A percentile compares a stretch with the other conserved stretches of the same genome.
Evolutionary conservation across 1,284 basidiomycete species (phyloP).

Genomic region (Somion occarium): DNA sequence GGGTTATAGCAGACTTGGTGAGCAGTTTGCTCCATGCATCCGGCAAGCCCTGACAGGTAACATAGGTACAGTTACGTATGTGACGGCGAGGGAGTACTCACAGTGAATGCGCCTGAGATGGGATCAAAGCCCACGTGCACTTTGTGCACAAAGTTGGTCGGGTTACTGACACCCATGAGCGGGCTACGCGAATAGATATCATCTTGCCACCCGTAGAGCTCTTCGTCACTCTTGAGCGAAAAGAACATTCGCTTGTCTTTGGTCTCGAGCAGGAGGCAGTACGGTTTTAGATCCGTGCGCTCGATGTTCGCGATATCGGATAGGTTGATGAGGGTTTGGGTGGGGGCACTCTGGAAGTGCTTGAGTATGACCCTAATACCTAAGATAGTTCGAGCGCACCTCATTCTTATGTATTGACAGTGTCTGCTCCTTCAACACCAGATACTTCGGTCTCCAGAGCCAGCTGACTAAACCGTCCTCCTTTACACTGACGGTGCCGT

Average conservation of each 20-base stretch:
- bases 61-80: neutral
- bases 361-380: conserved; percentile 50
- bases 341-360: conserved; percentile 28
- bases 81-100: conserved; percentile 31
- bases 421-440: conserved; percentile 79
- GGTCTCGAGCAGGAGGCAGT: conserved; percentile 83
- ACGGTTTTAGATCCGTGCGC: conserved; percentile 89
- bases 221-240: conserved; percentile 89
- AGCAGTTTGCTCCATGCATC: conserved; percentile 96
- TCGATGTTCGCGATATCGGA: conserved; percentile 85
- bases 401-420: conserved; percentile 91
- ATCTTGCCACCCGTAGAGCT: conserved; percentile 96
- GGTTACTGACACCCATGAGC: conserved; percentile 88
- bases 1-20: conserved; percentile 95
- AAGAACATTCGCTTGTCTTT: conserved; percentile 78
- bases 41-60: conserved; percentile 71
- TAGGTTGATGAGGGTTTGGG: conserved; percentile 59
- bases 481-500: conserved; percentile 77
- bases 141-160: conserved; percentile 97
- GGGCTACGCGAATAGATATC: conserved; percentile 93
- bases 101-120: conserved; percentile 89
- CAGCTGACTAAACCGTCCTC: conserved; percentile 89
- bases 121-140: conserved; percentile 98
- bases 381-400: conserved; percentile 42
- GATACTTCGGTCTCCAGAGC: conserved; percentile 91